These are phyloP conservation scores for Saitozyma podzolica DNA, from an alignment of 768 basidiomycete genomes.

Conservation along the genomic window DNA sequence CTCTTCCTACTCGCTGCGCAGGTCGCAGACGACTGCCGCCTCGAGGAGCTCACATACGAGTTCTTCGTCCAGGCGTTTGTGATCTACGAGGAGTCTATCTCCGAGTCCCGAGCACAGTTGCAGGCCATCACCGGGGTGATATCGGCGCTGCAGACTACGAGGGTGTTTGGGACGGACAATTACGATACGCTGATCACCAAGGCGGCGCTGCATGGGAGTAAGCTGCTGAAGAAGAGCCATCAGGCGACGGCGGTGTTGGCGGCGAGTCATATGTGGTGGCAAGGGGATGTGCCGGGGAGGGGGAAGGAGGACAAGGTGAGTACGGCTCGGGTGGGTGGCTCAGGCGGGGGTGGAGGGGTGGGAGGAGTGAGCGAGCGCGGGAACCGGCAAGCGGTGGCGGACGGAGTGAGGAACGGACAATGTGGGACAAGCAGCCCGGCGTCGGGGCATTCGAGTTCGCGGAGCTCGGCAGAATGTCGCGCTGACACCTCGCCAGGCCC, in stretches of 20 bases:
- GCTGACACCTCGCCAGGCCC: conserved; percentile 38
- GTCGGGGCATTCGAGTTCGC: too few relatives aligned
- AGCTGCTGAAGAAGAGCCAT: conserved; percentile 95
- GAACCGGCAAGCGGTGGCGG: too few relatives aligned
- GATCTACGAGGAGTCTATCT: conserved; percentile 96
- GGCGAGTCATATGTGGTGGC: conserved; percentile 99
- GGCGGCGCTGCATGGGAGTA: conserved; percentile 95
- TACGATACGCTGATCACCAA: conserved; percentile 98
- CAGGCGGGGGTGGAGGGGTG: background rate
- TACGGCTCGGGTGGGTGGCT: background rate
- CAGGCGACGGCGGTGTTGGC: conserved; percentile 91
- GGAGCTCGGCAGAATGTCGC: background rate
- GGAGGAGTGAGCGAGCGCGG: too few relatives aligned
- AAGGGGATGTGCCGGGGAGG: conserved; percentile 61
- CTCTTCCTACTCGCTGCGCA: conserved; percentile 95
- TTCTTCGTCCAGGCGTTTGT: conserved; percentile 97
- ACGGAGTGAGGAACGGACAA: too few relatives aligned
- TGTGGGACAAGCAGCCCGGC: too few relatives aligned
- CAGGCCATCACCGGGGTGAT: conserved; percentile 97
- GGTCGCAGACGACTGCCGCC: conserved; percentile 88
- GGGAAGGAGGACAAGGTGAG: conserved; percentile 59
- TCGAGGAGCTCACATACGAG: conserved; percentile 95
- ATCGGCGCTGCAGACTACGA: conserved; percentile 78
- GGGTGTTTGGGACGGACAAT: conserved; percentile 85
- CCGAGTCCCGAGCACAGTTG: conserved; percentile 89